A percentile compares a stretch with the other conserved stretches of the same genome.
Conservation (phyloP, 306 rosid genomes). For the Ammopiptanthus mongolicus region DNA sequence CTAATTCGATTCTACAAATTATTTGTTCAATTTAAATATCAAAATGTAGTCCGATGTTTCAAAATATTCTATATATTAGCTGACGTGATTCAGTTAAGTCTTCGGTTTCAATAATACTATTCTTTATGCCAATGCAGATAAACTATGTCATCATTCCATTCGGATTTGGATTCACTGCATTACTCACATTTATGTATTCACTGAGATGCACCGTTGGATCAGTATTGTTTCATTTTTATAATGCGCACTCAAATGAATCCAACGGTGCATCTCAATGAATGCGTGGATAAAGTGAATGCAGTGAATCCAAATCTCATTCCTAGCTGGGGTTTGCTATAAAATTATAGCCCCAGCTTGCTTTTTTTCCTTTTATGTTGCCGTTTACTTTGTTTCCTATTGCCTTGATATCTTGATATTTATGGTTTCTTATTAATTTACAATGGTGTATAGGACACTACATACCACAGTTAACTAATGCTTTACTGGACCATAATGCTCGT, state of each 20-base stretch:
- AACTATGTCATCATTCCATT: not conserved
- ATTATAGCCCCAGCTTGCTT: not conserved
- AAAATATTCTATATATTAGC: constrained; percentile 6
- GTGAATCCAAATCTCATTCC: too few species aligned
- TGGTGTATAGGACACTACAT: constrained; percentile 75
- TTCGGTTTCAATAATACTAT: not conserved
- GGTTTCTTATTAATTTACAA: not conserved
- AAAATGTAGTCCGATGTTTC: not conserved
- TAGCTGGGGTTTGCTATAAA: not conserved
- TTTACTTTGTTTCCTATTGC: not conserved
- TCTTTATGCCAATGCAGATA: not conserved
- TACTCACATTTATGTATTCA: too few species aligned
- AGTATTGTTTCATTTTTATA: too few species aligned
- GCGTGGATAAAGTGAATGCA: too few species aligned
- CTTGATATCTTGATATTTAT: not conserved
- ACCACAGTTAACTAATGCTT: constrained; percentile 66
- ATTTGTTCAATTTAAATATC: not conserved
- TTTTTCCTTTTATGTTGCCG: not conserved
- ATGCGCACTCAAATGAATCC: too few species aligned
- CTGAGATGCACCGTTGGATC: too few species aligned
- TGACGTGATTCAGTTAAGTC: not conserved
- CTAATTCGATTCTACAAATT: not conserved
- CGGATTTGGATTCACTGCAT: too few species aligned
- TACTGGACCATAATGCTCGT: constrained; percentile 59
- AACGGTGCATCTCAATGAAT: too few species aligned